Conservation (phyloP, 208 protist genomes). For the Acanthamoeba divionensis region DNA sequence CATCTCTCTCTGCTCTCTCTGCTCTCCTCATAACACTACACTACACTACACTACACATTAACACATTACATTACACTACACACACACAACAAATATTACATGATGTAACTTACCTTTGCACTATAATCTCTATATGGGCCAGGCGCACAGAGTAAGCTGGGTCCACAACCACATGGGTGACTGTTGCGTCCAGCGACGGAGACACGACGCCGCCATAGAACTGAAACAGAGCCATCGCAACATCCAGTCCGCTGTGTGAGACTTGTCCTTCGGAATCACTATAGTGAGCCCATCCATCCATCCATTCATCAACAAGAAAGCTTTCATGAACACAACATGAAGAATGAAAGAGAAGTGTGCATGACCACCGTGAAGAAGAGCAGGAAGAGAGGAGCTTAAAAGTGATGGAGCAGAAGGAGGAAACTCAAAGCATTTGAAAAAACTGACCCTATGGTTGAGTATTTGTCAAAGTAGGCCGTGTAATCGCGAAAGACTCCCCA, state of each 20-base stretch:
- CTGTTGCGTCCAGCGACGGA: neutral
- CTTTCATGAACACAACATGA: too few species aligned
- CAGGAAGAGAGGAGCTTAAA: neutral
- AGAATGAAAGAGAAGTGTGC: neutral
- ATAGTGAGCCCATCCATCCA: neutral
- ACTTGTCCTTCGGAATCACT: neutral
- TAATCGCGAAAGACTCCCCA: conserved; percentile 57
- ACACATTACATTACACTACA: neutral
- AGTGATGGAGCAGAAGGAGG: neutral
- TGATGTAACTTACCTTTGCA: neutral
- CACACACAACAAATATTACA: neutral
- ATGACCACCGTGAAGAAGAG: neutral
- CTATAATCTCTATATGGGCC: neutral
- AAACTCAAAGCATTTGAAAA: neutral
- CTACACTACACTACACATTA: too few species aligned
- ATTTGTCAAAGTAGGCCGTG: conserved; percentile 66
- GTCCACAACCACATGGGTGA: conserved; percentile 64
- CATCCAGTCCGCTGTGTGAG: conserved; percentile 37
- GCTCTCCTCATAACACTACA: too few species aligned
- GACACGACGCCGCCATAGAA: conserved; percentile 62
- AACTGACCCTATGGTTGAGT: conserved; percentile 47
- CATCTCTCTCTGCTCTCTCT: too few species aligned
- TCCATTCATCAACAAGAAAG: too few species aligned
- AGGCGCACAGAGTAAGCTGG: conserved; percentile 45
- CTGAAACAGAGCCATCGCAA: neutral